Percentiles rank a stretch among this genome's conserved stretches.
These are phyloP conservation scores for Pythium apleroticum DNA, from an alignment of 352 stramenopile species.

Conservation along the genomic window DNA sequence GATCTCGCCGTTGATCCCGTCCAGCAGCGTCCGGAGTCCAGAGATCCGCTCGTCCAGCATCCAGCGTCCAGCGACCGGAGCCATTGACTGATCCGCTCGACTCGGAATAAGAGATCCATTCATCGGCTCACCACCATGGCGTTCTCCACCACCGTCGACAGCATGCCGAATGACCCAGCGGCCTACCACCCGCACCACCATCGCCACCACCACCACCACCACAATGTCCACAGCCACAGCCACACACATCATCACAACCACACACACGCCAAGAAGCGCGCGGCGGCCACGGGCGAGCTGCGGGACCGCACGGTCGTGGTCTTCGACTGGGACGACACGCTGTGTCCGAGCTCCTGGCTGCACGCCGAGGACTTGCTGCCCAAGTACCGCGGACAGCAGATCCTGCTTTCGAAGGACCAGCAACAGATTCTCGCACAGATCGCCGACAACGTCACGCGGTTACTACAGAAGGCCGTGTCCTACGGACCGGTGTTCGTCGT, in stretches of 20 bases:
- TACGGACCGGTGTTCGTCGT: constrained; percentile 87
- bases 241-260: constrained; percentile 12
- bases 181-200: constrained; percentile 18
- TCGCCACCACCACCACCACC: constrained; percentile 16
- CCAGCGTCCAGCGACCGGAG: not conserved
- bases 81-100: constrained; percentile 14
- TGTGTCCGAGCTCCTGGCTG: constrained; percentile 86
- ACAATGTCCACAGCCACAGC: constrained; percentile 12
- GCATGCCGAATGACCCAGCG: constrained; percentile 18
- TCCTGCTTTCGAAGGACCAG: constrained; percentile 53
- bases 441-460: constrained; percentile 54
- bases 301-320: constrained; percentile 81
- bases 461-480: constrained; percentile 71
- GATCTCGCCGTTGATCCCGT: constrained; percentile 6
- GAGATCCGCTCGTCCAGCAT: constrained; percentile 1
- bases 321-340: constrained; percentile 89
- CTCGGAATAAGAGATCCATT: not conserved
- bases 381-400: constrained; percentile 77
- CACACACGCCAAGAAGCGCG: constrained; percentile 25
- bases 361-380: constrained; percentile 77
- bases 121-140: constrained; percentile 25
- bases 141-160: constrained; percentile 32
- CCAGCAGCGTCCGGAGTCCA: constrained; percentile 2
- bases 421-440: constrained; percentile 61
- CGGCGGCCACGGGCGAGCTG: constrained; percentile 29